Conservation (phyloP, 768 basidiomycete genomes). For the Lentinula sp. region DNA sequence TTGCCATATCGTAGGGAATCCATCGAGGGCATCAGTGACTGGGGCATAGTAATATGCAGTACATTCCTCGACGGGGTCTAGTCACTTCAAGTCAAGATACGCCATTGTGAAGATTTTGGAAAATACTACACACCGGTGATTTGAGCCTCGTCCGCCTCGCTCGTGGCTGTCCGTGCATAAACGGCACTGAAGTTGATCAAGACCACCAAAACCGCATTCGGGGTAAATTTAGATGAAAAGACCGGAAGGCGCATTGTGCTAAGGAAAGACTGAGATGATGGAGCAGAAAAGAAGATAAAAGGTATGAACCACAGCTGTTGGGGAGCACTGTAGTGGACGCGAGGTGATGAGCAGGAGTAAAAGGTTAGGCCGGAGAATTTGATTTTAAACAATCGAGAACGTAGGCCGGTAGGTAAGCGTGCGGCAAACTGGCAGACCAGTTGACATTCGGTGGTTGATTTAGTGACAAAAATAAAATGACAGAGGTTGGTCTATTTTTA, state of each 20-base stretch:
- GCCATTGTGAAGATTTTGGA: neutral
- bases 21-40: slow-evolving; percentile 18
- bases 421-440: neutral
- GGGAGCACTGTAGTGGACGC: neutral
- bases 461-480: neutral
- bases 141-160: slow-evolving; percentile 3
- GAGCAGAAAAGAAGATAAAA: neutral
- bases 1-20: slow-evolving; percentile 44
- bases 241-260: neutral
- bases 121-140: neutral
- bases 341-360: neutral
- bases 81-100: neutral
- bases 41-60: slow-evolving; percentile 34
- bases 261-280: neutral
- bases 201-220: neutral
- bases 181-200: neutral
- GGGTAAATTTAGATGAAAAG: neutral
- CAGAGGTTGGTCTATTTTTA: neutral
- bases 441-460: neutral
- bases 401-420: neutral
- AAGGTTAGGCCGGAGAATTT: neutral
- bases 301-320: neutral
- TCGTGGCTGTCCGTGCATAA: neutral
- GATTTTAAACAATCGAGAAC: neutral
- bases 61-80: slow-evolving; percentile 35